Percentiles rank a stretch among this genome's conserved stretches.
Conservation (phyloP, 139 green algal genomes). For the Volvox africanus region DNA sequence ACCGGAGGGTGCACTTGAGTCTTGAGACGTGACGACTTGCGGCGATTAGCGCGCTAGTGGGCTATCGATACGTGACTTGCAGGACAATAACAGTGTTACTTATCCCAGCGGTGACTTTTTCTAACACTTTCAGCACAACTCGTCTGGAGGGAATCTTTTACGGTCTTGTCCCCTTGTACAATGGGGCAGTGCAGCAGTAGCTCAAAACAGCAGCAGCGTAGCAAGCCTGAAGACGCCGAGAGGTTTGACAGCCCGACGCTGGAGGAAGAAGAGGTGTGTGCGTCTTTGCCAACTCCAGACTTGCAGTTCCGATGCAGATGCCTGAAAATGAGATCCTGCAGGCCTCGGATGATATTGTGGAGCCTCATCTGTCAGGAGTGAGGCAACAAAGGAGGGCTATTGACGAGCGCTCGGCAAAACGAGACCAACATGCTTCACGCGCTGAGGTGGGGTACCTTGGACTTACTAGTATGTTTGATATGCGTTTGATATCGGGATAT, state of each 20-base stretch:
- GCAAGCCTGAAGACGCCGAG: background rate
- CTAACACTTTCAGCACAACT: too few relatives aligned
- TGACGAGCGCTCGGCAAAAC: background rate
- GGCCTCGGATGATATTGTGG: background rate
- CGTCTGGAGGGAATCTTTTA: too few relatives aligned
- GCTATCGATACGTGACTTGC: too few relatives aligned
- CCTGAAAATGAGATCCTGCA: background rate
- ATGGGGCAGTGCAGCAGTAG: conserved; percentile 27
- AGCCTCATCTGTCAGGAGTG: background rate
- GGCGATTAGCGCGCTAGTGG: too few relatives aligned
- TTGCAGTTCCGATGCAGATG: too few relatives aligned
- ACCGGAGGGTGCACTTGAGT: too few relatives aligned
- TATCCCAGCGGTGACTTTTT: too few relatives aligned
- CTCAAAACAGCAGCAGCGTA: conserved; percentile 5
- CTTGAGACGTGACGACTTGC: too few relatives aligned
- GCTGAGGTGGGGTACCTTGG: background rate
- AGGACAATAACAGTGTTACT: too few relatives aligned
- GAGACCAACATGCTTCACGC: too few relatives aligned
- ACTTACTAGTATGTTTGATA: background rate
- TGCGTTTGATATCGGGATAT: background rate
- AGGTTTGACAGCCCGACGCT: background rate
- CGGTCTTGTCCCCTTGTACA: background rate
- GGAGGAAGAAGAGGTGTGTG: background rate
- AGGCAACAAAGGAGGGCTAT: conserved; percentile 3
- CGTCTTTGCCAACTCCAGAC: background rate